A percentile compares a stretch with the other conserved stretches of the same genome.
Evolutionary conservation across 2,329 filamentous ascomycete species (phyloP).

Genomic region (Alternaria sp.): DNA sequence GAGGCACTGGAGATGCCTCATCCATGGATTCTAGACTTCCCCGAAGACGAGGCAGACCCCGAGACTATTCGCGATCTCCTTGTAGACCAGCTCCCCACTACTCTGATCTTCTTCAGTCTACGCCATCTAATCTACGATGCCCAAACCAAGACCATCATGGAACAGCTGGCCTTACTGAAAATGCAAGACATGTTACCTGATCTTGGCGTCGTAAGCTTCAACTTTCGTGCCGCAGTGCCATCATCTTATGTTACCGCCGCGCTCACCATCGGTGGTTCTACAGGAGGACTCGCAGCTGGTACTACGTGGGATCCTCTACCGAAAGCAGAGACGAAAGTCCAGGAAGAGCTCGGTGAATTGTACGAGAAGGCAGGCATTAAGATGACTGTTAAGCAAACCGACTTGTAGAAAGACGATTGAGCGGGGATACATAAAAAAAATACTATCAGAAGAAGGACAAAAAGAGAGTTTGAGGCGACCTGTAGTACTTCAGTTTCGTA

Average conservation of each 20-base stretch:
- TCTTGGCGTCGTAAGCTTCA: background rate
- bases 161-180: constrained; percentile 1
- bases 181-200: background rate
- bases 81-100: background rate
- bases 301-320: background rate
- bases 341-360: background rate
- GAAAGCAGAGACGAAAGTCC: background rate
- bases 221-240: background rate
- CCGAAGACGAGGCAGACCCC: background rate
- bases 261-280: background rate
- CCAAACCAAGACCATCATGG: background rate
- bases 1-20: background rate
- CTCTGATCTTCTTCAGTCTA: background rate
- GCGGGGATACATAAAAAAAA: background rate
- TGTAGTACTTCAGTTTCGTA: background rate
- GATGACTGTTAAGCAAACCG: background rate
- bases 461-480: accelerated
- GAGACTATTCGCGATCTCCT: background rate
- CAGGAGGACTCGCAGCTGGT: background rate
- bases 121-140: background rate
- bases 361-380: background rate
- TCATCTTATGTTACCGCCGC: background rate
- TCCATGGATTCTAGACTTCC: background rate
- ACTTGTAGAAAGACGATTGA: background rate
- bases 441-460: accelerated